phyloP scores from a whole-genome alignment of 1,284 basidiomycete genomes.

The Moesziomyces globuligerus region DNA sequence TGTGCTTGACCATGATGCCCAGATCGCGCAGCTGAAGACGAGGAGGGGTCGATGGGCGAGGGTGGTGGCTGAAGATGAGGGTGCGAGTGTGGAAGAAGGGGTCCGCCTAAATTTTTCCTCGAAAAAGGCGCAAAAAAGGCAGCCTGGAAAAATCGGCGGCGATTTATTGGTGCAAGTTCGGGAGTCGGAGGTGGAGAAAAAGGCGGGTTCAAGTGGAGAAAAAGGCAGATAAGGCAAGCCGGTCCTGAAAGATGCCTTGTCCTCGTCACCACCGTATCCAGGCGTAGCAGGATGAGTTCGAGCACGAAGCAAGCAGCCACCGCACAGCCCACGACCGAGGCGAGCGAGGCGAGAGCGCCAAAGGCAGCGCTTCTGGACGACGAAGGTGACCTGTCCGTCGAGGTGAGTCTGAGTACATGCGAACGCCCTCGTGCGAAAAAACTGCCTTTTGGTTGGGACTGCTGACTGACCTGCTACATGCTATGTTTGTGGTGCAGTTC shows the following conservation, averaged over 20 bases:
- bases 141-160: too few species aligned
- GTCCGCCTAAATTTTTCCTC: conserved; percentile 9
- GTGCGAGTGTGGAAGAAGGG: conserved; percentile 2
- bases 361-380: conserved; percentile 40
- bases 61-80: not conserved
- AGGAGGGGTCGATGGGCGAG: too few species aligned
- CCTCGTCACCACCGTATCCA: too few species aligned
- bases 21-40: too few species aligned
- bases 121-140: conserved; percentile 13
- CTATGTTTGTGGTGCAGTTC: conserved; percentile 17
- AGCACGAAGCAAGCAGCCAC: not conserved
- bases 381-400: conserved; percentile 36
- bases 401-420: conserved; percentile 18
- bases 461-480: not conserved
- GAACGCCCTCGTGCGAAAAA: too few species aligned
- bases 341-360: too few species aligned
- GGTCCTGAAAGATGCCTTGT: too few species aligned
- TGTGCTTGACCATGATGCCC: conserved; percentile 25
- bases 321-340: not conserved
- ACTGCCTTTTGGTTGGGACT: too few species aligned
- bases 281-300: conserved; percentile 9
- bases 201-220: conserved; percentile 1
- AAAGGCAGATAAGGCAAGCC: too few species aligned
- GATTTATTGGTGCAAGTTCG: too few species aligned
- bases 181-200: conserved; percentile 38